phyloP scores from a whole-genome alignment of 2,329 filamentous ascomycete species.

The Fonsecaea monophora region DNA sequence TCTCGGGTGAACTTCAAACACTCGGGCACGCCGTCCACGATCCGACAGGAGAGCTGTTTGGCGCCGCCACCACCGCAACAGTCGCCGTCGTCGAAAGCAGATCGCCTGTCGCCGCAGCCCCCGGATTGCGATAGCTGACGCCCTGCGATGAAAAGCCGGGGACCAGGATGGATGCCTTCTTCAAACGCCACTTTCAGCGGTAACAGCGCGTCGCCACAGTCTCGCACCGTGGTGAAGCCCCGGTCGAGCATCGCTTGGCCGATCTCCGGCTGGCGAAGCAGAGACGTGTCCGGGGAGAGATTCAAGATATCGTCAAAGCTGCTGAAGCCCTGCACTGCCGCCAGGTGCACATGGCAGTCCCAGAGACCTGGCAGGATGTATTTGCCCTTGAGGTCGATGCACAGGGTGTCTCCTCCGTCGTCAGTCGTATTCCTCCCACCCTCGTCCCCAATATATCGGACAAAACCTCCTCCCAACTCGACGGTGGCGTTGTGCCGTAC shows the following conservation, averaged over 20 bases:
- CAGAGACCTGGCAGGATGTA: slow-evolving; percentile 61
- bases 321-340: slow-evolving; percentile 52
- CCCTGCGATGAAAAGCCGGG: slow-evolving; percentile 63
- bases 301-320: slow-evolving; percentile 49
- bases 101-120: slow-evolving; percentile 62
- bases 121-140: slow-evolving; percentile 65
- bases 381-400: slow-evolving; percentile 52
- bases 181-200: slow-evolving; percentile 66
- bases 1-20: slow-evolving; percentile 62
- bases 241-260: slow-evolving; percentile 60
- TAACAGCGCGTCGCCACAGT: slow-evolving; percentile 63
- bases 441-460: slow-evolving; percentile 41
- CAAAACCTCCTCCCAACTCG: slow-evolving; percentile 47
- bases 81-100: slow-evolving; percentile 48
- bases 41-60: slow-evolving; percentile 50
- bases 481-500: slow-evolving; percentile 45
- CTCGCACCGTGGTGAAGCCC: slow-evolving; percentile 66
- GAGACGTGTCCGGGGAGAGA: slow-evolving; percentile 44
- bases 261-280: slow-evolving; percentile 58
- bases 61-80: slow-evolving; percentile 51
- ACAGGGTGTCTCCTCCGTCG: slow-evolving; percentile 40
- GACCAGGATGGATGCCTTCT: slow-evolving; percentile 62
- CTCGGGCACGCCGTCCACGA: slow-evolving; percentile 62
- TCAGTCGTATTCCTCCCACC: slow-evolving; percentile 2
- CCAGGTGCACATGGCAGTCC: slow-evolving; percentile 60